Percentiles rank a stretch among this genome's conserved stretches.
phyloP scores from a whole-genome alignment of 441 rosid species.

The Metrosideros polymorpha region DNA sequence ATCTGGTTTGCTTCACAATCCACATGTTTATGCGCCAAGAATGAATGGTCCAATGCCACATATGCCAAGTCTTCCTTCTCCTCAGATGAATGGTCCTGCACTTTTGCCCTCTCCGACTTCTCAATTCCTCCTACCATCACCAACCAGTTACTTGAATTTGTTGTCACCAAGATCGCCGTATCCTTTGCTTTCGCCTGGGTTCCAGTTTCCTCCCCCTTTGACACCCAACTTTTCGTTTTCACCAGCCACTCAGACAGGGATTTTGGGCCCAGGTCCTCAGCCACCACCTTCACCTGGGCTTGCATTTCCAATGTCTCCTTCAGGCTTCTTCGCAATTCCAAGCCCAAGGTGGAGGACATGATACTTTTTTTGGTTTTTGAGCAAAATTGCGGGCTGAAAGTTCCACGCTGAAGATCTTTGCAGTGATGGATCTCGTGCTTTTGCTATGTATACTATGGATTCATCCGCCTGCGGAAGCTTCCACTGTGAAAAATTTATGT shows the following conservation, averaged over 20 bases:
- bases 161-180: conserved; percentile 50
- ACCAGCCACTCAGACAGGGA: conserved; percentile 47
- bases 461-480: conserved; percentile 2
- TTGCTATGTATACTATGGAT: conserved; percentile 4
- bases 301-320: conserved; percentile 44
- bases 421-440: conserved; percentile 5
- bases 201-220: conserved; percentile 43
- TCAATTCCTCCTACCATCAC: conserved; percentile 58
- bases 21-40: conserved; percentile 27
- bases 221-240: conserved; percentile 62
- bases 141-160: conserved; percentile 36
- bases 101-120: conserved; percentile 62
- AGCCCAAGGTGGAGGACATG: conserved; percentile 86
- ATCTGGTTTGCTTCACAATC: conserved; percentile 36
- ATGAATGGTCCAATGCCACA: conserved; percentile 34
- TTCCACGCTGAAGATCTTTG: conserved; percentile 4
- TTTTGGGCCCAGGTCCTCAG: conserved; percentile 67
- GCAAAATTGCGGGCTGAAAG: conserved; percentile 9
- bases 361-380: conserved; percentile 12
- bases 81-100: conserved; percentile 37
- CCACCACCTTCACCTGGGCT: conserved; percentile 68
- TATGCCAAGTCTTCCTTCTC: conserved; percentile 31
- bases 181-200: conserved; percentile 56
- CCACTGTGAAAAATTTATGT: conserved; percentile 16
- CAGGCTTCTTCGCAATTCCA: conserved; percentile 52